These are phyloP conservation scores for Neolentinus lepideus DNA, from an alignment of 1,284 basidiomycete species.

Conservation along the genomic window DNA sequence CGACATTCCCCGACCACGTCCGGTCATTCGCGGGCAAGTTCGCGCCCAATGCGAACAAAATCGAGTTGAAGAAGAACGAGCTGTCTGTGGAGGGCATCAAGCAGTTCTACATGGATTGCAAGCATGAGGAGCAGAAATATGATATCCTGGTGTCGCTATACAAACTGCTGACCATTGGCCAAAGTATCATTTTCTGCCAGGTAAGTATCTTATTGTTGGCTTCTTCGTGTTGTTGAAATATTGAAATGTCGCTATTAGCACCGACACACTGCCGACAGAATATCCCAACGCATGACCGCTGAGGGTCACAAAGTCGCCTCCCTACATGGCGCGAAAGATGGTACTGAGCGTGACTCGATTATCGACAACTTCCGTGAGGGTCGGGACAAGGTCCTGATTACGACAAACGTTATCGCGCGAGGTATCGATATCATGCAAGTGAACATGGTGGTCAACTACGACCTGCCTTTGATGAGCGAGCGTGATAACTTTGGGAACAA, in stretches of 20 bases:
- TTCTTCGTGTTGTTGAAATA: neutral
- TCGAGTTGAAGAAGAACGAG: slow-evolving; percentile 92
- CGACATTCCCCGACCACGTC: slow-evolving; percentile 95
- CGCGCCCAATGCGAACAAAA: slow-evolving; percentile 94
- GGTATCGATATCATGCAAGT: slow-evolving; percentile 99
- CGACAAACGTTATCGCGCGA: slow-evolving; percentile 97
- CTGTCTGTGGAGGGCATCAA: slow-evolving; percentile 92
- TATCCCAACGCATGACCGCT: slow-evolving; percentile 83
- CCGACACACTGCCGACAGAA: slow-evolving; percentile 89
- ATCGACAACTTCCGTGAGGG: slow-evolving; percentile 97
- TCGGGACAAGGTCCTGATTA: slow-evolving; percentile 95
- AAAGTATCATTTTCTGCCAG: slow-evolving; percentile 96
- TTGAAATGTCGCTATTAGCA: slow-evolving; percentile 37
- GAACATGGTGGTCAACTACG: slow-evolving; percentile 99
- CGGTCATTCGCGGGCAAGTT: slow-evolving; percentile 87
- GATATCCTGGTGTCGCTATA: slow-evolving; percentile 93
- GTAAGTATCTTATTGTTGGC: slow-evolving; percentile 31
- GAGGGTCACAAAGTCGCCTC: slow-evolving; percentile 98
- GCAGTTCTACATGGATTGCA: slow-evolving; percentile 97
- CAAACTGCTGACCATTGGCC: slow-evolving; percentile 88
- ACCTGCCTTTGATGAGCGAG: slow-evolving; percentile 83
- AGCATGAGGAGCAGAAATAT: slow-evolving; percentile 88
- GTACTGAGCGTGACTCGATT: slow-evolving; percentile 81
- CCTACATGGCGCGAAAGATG: slow-evolving; percentile 91
- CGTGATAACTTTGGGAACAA: slow-evolving; percentile 34